A percentile compares a stretch with the other conserved stretches of the same genome.
These are phyloP conservation scores for Phytopythium delawarense DNA, from an alignment of 352 stramenopile species.

Conservation along the genomic window DNA sequence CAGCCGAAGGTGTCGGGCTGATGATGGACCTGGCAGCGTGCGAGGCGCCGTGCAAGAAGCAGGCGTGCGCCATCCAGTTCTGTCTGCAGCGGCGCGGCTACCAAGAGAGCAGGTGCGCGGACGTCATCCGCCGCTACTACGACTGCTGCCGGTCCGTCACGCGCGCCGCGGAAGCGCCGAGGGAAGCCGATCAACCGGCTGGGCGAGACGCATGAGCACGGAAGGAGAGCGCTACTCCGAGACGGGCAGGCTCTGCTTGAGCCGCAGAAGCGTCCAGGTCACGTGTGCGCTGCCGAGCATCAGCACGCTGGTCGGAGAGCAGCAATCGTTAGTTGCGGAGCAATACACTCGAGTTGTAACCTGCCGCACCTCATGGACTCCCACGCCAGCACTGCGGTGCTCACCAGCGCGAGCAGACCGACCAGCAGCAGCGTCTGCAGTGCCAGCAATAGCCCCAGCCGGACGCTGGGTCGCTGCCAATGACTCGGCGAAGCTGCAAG, in stretches of 20 bases:
- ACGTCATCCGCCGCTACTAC: constrained; percentile 65
- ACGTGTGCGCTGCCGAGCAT: constrained; percentile 47
- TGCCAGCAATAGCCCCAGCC: constrained; percentile 21
- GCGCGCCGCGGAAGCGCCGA: constrained; percentile 9
- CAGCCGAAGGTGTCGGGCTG: constrained; percentile 6
- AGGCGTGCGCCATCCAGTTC: constrained; percentile 79
- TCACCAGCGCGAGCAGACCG: constrained; percentile 19
- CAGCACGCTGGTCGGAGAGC: constrained; percentile 18
- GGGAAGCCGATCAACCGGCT: too few relatives aligned
- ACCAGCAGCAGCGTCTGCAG: constrained; percentile 30
- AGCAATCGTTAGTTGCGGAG: background rate
- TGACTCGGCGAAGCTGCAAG: background rate
- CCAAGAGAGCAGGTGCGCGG: constrained; percentile 63
- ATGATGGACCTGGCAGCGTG: constrained; percentile 31
- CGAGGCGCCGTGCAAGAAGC: constrained; percentile 60
- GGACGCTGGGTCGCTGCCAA: constrained; percentile 15
- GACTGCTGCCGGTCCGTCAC: constrained; percentile 61
- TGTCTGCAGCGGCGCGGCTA: constrained; percentile 73
- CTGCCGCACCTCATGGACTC: constrained; percentile 34
- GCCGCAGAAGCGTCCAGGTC: constrained; percentile 27
- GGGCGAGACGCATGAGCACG: background rate
- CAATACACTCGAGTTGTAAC: background rate
- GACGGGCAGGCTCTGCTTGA: background rate
- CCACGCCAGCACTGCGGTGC: constrained; percentile 27
- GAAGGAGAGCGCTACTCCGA: background rate